Conservation (phyloP, 192 early-diverging fungal genomes). For the Backusella sp. region DNA sequence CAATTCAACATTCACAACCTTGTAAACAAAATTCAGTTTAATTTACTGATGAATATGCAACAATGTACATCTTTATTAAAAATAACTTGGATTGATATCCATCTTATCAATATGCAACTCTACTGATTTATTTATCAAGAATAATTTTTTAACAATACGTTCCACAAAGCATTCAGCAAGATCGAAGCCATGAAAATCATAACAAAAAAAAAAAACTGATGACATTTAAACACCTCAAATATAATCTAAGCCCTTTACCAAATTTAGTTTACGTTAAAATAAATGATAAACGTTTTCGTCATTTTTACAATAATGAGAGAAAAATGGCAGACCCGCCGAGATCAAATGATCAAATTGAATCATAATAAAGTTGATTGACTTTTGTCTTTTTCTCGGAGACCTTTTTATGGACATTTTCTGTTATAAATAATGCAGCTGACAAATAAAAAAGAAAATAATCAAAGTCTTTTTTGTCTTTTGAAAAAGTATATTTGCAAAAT, state of each 20-base stretch:
- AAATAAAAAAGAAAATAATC: background rate
- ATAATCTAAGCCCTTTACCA: background rate
- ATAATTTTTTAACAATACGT: background rate
- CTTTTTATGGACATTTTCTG: background rate
- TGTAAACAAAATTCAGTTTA: background rate
- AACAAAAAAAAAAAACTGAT: background rate
- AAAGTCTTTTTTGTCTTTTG: background rate
- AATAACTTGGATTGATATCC: too few relatives aligned
- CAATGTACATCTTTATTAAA: too few relatives aligned
- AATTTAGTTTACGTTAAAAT: background rate
- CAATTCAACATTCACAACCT: background rate
- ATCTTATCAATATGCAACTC: too few relatives aligned
- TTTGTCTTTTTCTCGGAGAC: background rate
- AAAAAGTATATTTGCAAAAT: background rate
- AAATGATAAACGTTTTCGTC: background rate
- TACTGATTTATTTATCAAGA: background rate
- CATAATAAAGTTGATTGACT: background rate
- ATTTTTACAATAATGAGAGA: background rate
- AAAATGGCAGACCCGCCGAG: background rate
- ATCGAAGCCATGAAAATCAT: background rate
- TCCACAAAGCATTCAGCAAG: background rate
- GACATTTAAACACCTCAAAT: background rate
- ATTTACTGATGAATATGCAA: background rate
- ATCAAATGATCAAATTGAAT: background rate
- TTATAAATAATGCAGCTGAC: too few relatives aligned